phyloP scores from a whole-genome alignment of 345 rosid genomes.

The Tarenaya hassleriana region DNA sequence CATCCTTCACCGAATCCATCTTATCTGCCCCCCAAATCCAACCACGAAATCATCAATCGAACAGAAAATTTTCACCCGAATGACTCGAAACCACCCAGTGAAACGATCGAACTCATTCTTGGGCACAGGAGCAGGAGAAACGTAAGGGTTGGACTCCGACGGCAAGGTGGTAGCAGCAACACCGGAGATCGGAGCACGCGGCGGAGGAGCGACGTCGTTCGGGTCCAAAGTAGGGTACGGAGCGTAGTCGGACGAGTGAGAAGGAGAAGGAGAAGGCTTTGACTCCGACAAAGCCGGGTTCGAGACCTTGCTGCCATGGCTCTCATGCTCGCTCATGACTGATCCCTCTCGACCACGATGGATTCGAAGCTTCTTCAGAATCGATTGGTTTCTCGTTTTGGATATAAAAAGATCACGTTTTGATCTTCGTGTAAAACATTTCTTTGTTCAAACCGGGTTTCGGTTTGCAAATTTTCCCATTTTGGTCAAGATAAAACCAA shows the following conservation, averaged over 20 bases:
- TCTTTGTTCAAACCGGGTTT: too few relatives aligned
- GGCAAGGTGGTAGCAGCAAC: constrained; percentile 74
- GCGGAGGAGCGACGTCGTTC: constrained; percentile 60
- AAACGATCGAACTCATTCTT: constrained; percentile 40
- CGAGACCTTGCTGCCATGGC: constrained; percentile 20
- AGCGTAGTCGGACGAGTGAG: constrained; percentile 68
- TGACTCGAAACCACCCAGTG: constrained; percentile 1
- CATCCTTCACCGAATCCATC: constrained; percentile 76
- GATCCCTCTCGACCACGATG: neutral
- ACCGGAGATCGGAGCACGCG: constrained; percentile 41
- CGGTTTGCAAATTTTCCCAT: too few relatives aligned
- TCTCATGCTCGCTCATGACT: constrained; percentile 31
- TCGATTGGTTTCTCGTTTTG: too few relatives aligned
- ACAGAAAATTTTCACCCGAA: neutral
- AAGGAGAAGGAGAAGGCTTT: constrained; percentile 17
- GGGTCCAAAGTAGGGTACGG: constrained; percentile 89
- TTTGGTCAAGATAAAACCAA: too few relatives aligned
- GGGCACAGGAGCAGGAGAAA: constrained; percentile 46
- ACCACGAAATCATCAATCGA: constrained; percentile 9
- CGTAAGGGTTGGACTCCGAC: constrained; percentile 72
- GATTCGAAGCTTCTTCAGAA: neutral
- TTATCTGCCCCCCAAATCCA: constrained; percentile 40
- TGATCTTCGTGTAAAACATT: too few relatives aligned
- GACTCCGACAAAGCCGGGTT: constrained; percentile 18
- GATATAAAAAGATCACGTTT: too few relatives aligned